Evolutionary conservation across 1,139 yeast genomes (phyloP).

Genomic region (Debaryomyces subglobosus): DNA sequence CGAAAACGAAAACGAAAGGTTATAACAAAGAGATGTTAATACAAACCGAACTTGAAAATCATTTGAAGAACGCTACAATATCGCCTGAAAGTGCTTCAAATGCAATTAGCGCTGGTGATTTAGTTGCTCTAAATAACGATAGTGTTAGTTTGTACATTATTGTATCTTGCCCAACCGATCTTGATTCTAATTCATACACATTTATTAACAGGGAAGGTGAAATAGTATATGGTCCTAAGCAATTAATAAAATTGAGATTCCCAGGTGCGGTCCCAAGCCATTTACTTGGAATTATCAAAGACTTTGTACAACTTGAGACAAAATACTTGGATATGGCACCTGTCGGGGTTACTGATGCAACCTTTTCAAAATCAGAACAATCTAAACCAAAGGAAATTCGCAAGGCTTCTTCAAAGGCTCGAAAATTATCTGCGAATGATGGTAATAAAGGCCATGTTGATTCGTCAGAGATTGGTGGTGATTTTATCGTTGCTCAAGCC

Average conservation of each 20-base stretch:
- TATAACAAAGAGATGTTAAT: constrained; percentile 10
- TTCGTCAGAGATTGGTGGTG: constrained; percentile 22
- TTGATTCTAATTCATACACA: constrained; percentile 43
- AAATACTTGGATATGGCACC: constrained; percentile 42
- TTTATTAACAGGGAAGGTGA: constrained; percentile 61
- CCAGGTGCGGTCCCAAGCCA: constrained; percentile 53
- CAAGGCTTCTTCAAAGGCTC: constrained; percentile 4
- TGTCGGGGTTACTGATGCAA: constrained; percentile 41
- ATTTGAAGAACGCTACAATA: constrained; percentile 28
- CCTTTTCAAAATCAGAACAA: constrained; percentile 27
- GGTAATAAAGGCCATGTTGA: constrained; percentile 8
- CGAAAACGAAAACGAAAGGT: not conserved
- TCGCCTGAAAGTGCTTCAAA: constrained; percentile 25
- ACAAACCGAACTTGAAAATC: constrained; percentile 15
- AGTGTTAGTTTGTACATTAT: constrained; percentile 35
- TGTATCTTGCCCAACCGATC: constrained; percentile 32
- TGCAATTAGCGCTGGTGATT: constrained; percentile 40
- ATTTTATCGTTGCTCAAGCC: constrained; percentile 42
- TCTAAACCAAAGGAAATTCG: constrained; percentile 27
- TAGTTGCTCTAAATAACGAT: constrained; percentile 39
- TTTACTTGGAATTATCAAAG: constrained; percentile 22
- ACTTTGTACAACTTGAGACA: constrained; percentile 35
- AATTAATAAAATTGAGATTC: constrained; percentile 52
- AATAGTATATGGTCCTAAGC: constrained; percentile 49
- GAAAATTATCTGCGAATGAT: not conserved